Evolutionary conservation across 208 protist genomes (phyloP).

Genomic region (Trypanosoma mega): DNA sequence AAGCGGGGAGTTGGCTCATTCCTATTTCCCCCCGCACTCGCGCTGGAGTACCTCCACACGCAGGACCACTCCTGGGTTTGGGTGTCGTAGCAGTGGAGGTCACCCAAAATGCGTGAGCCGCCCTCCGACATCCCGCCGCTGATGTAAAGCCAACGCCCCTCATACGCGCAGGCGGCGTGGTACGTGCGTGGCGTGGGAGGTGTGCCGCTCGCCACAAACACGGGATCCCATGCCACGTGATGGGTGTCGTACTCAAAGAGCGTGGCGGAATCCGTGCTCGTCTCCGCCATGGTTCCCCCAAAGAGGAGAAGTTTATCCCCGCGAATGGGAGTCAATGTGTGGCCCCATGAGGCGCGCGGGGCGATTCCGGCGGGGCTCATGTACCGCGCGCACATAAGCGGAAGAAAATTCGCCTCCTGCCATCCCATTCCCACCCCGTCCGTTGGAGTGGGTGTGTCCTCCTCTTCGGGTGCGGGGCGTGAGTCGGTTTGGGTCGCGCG

Average conservation of each 20-base stretch:
- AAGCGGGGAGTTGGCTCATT: slow-evolving; percentile 67
- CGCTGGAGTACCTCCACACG: slow-evolving; percentile 45
- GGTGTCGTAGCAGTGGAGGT: slow-evolving; percentile 68
- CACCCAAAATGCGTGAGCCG: slow-evolving; percentile 38
- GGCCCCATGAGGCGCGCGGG: slow-evolving; percentile 62
- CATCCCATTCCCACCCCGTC: slow-evolving; percentile 6
- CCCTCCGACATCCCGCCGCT: slow-evolving; percentile 50
- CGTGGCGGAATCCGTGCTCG: slow-evolving; percentile 35
- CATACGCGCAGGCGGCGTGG: slow-evolving; percentile 71
- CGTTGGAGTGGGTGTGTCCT: no score
- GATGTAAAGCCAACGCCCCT: slow-evolving; percentile 66
- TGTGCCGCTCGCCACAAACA: slow-evolving; percentile 26
- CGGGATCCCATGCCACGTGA: slow-evolving; percentile 71
- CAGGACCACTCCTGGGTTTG: slow-evolving; percentile 58
- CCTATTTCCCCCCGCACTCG: slow-evolving; percentile 15
- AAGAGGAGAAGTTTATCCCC: slow-evolving; percentile 54
- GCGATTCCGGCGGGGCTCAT: slow-evolving; percentile 58
- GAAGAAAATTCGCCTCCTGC: slow-evolving; percentile 77
- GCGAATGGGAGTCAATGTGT: slow-evolving; percentile 63
- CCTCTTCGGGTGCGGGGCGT: not conserved
- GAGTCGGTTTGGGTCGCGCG: not conserved
- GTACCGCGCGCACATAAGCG: slow-evolving; percentile 80
- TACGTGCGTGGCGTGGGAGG: slow-evolving; percentile 50
- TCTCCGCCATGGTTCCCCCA: slow-evolving; percentile 53
- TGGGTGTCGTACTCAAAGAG: slow-evolving; percentile 64